Base-by-base conservation (phyloP, 2,329 filamentous ascomycete genomes). In the Ascochyta pisi region DNA sequence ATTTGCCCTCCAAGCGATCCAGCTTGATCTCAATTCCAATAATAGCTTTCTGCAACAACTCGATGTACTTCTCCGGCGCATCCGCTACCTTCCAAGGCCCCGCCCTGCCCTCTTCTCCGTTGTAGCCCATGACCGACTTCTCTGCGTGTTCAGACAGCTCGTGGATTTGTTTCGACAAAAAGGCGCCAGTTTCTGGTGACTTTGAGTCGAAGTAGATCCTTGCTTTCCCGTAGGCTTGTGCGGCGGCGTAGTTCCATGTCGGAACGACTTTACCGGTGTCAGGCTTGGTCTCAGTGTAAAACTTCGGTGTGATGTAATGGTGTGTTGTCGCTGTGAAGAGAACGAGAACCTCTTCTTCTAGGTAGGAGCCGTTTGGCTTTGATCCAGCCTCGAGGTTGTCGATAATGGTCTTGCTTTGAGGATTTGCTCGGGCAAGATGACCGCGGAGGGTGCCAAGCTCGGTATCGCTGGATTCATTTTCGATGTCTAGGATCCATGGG, bases 171-270 rank as follows among this genome's bases (percentile, higher is more conserved):
- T 67, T 74, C 0, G 71, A 57, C 9, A 90, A 69, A 50, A 84
- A 89, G 0, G 59, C 56, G 0, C 68, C 65, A 0, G 84, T 83
- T 22, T 80, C 77, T 0, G 74, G 64, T 0, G 78, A 68, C 41
- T 78, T 78, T 6, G 80, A 65, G 52, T 89, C 82, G 53, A 75
- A 81, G 6, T 88, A 82, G 4, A 89, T 73, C 0, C 58, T 82
- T 1, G 83, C 83, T 1, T 71, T 79, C 1, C 87, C 87, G 62
- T 89, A 89, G 0, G 79, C 84, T 71, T 90, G 85, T 0, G 82
- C 86, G 0, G 87, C 86, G 0, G 84, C 78, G 63, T 90, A 90
- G 70, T 90, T 86, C 88, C 87, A 90, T 0, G 87, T 90, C 0
- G 86, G 86, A 5, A 88, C 87, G 0, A 89, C 87, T 62, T 90